A percentile compares a stretch with the other conserved stretches of the same genome.
Evolutionary conservation across 768 basidiomycete species (phyloP).

Genomic region (Inosperma sp.): DNA sequence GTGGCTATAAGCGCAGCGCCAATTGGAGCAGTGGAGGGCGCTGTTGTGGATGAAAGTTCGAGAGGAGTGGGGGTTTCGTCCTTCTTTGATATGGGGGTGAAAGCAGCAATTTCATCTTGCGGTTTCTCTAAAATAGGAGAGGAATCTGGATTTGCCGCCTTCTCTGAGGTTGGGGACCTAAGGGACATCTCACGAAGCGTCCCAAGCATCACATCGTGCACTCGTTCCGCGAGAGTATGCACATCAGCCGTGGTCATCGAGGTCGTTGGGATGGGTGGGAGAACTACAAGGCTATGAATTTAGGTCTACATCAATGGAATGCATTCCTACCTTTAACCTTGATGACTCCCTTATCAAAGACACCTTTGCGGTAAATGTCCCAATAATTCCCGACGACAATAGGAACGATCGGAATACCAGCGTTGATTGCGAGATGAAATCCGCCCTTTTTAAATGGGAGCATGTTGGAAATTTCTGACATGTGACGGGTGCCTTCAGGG

Average conservation of each 20-base stretch:
- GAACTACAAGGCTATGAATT: slow-evolving; percentile 46
- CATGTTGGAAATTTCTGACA: slow-evolving; percentile 57
- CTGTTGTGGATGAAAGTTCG: slow-evolving; percentile 11
- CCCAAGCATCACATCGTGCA: slow-evolving; percentile 76
- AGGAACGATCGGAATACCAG: slow-evolving; percentile 86
- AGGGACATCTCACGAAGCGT: slow-evolving; percentile 73
- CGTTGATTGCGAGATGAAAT: slow-evolving; percentile 92
- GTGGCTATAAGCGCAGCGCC: slow-evolving; percentile 13
- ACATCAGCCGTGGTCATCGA: slow-evolving; percentile 72
- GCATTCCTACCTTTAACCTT: slow-evolving; percentile 69
- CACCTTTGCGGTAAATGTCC: slow-evolving; percentile 71
- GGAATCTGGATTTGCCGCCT: not conserved
- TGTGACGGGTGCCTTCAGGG: slow-evolving; percentile 91
- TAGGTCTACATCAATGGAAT: not conserved
- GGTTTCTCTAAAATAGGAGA: too few relatives aligned
- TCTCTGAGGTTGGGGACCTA: slow-evolving; percentile 7
- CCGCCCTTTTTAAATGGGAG: slow-evolving; percentile 96
- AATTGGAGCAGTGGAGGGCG: slow-evolving; percentile 9
- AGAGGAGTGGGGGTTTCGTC: slow-evolving; percentile 7
- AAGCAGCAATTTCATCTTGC: too few relatives aligned
- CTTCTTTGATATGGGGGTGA: not conserved
- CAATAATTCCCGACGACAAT: slow-evolving; percentile 95
- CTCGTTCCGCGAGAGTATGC: slow-evolving; percentile 54
- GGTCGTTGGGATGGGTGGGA: slow-evolving; percentile 81
- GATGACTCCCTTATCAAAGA: slow-evolving; percentile 72